Evolutionary conservation across 2,329 filamentous ascomycete species (phyloP).

Genomic region (Trichocomaceae sp.): DNA sequence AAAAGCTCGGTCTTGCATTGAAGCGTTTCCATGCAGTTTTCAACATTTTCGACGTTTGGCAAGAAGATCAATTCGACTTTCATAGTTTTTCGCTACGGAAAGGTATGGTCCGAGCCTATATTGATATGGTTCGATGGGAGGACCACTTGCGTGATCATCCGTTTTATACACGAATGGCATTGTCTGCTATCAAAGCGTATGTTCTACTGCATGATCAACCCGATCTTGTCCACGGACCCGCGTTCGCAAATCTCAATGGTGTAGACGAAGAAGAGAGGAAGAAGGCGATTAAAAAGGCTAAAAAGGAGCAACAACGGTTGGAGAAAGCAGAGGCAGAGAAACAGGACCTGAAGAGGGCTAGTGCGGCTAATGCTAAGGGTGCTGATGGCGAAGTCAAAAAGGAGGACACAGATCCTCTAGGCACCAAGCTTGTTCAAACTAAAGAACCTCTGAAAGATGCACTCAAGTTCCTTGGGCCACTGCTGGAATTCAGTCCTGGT

Average conservation of each 20-base stretch:
- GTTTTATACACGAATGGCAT: constrained; percentile 78
- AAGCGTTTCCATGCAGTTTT: constrained; percentile 86
- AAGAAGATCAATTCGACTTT: constrained; percentile 98
- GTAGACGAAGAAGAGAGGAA: constrained; percentile 61
- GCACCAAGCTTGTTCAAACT: constrained; percentile 71
- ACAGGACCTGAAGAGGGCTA: constrained; percentile 71
- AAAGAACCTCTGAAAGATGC: constrained; percentile 77
- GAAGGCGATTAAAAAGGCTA: constrained; percentile 85
- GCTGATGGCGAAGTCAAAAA: constrained; percentile 61
- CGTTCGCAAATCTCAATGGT: constrained; percentile 51
- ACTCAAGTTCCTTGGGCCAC: constrained; percentile 73
- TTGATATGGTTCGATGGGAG: constrained; percentile 97
- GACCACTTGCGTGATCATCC: constrained; percentile 86
- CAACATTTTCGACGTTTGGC: constrained; percentile 94
- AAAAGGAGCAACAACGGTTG: constrained; percentile 66
- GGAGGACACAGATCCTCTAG: constrained; percentile 82
- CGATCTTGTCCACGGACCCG: constrained; percentile 53
- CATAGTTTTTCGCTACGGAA: constrained; percentile 96
- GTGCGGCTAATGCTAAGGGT: constrained; percentile 48
- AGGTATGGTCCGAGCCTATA: constrained; percentile 87
- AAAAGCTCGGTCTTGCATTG: constrained; percentile 74
- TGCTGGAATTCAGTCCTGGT: constrained; percentile 76
- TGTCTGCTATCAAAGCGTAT: constrained; percentile 76
- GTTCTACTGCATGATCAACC: constrained; percentile 71
- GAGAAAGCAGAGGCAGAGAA: constrained; percentile 75